A percentile compares a stretch with the other conserved stretches of the same genome.
Conservation (phyloP, 2,329 filamentous ascomycete species). For the Didymellaceae sp. region DNA sequence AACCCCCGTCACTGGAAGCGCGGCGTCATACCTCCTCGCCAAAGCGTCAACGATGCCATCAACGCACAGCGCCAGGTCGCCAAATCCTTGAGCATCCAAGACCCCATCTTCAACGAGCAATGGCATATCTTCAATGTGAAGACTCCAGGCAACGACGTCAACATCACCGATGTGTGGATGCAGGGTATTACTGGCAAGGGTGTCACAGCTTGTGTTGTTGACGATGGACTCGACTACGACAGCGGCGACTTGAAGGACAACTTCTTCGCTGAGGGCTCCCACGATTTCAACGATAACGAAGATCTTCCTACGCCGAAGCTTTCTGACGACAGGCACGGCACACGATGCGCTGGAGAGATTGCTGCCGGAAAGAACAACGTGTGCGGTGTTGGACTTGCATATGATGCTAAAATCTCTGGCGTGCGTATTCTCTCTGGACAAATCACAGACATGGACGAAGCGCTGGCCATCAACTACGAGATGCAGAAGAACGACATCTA, state of each 20-base stretch:
- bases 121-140: constrained; percentile 92
- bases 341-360: constrained; percentile 92
- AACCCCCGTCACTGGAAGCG: constrained; percentile 69
- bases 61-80: constrained; percentile 51
- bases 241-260: constrained; percentile 91
- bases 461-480: constrained; percentile 88
- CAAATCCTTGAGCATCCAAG: constrained; percentile 73
- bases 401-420: constrained; percentile 86
- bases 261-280: constrained; percentile 91
- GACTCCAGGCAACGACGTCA: constrained; percentile 87
- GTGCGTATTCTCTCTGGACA: constrained; percentile 90
- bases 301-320: constrained; percentile 82
- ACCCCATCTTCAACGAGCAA: constrained; percentile 92
- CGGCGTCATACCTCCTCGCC: constrained; percentile 41
- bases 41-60: constrained; percentile 55
- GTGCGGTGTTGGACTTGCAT: constrained; percentile 95
- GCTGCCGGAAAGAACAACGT: constrained; percentile 90
- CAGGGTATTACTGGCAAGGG: constrained; percentile 90
- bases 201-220: constrained; percentile 89
- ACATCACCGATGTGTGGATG: constrained; percentile 92
- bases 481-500: constrained; percentile 94
- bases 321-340: constrained; percentile 87
- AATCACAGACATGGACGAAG: constrained; percentile 92
- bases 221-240: constrained; percentile 95
- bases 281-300: constrained; percentile 90